Percentiles rank a stretch among this genome's conserved stretches.
These are phyloP conservation scores for Arthrobotrys sphaeroides DNA, from an alignment of 2,329 filamentous ascomycete genomes.

Conservation along the genomic window DNA sequence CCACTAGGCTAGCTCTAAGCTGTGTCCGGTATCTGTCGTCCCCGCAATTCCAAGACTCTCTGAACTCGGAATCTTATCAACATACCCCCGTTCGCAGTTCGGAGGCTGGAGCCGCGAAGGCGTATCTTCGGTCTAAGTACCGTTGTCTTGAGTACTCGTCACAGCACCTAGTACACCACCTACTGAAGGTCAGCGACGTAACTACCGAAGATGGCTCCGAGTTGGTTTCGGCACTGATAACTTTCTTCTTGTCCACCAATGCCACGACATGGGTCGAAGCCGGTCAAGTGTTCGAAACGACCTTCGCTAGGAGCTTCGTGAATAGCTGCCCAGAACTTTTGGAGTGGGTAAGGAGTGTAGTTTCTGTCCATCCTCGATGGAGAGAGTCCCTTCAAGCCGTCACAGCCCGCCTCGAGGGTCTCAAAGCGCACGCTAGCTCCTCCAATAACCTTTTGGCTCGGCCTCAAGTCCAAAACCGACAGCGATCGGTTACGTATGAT, in stretches of 20 bases:
- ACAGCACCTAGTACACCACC: conserved; percentile 19
- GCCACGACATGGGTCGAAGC: conserved; percentile 48
- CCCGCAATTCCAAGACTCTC: conserved; percentile 40
- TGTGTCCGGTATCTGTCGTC: conserved; percentile 49
- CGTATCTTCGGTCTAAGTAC: conserved; percentile 40
- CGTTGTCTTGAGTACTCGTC: conserved; percentile 46
- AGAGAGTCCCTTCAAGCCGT: conserved; percentile 45
- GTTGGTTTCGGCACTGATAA: conserved; percentile 39
- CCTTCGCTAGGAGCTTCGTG: conserved; percentile 17
- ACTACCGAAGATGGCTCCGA: conserved; percentile 50
- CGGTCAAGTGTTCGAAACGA: conserved; percentile 34
- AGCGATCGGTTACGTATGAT: conserved; percentile 34
- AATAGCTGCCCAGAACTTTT: conserved; percentile 29
- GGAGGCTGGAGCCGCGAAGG: conserved; percentile 18
- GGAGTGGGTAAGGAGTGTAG: conserved; percentile 43
- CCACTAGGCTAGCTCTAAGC: conserved; percentile 38
- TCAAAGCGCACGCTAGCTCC: conserved; percentile 24
- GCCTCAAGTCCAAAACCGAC: conserved; percentile 18
- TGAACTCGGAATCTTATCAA: conserved; percentile 37
- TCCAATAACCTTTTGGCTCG: not conserved
- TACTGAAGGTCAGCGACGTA: conserved; percentile 49
- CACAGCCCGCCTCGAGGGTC: conserved; percentile 25
- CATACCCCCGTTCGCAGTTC: conserved; percentile 26
- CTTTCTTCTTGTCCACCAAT: conserved; percentile 49
- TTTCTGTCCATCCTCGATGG: conserved; percentile 45